phyloP scores from a whole-genome alignment of 768 basidiomycete species.

The Lactarius hatsudake region DNA sequence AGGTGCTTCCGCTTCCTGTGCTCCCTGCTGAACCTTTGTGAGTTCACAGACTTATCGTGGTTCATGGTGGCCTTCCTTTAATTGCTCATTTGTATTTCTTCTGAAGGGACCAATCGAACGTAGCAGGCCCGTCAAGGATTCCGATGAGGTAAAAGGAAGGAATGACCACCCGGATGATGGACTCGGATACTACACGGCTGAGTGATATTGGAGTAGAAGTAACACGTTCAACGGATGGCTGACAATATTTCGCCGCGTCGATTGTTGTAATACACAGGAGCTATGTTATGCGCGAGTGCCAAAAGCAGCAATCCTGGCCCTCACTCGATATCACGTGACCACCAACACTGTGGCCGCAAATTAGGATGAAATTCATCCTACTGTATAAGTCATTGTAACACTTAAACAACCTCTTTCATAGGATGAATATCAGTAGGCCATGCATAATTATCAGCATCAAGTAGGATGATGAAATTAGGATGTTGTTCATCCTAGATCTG shows the following conservation, averaged over 20 bases:
- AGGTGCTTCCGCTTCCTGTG: constrained; percentile 5
- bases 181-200: neutral
- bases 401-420: too few relatives aligned
- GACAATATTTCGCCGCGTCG: neutral
- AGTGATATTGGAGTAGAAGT: neutral
- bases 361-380: too few relatives aligned
- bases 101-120: constrained; percentile 13
- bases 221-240: neutral
- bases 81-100: neutral
- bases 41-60: neutral
- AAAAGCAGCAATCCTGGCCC: too few relatives aligned
- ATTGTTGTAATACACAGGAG: neutral
- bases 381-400: too few relatives aligned
- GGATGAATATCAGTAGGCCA: too few relatives aligned
- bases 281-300: too few relatives aligned
- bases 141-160: constrained; percentile 10
- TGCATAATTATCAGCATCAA: too few relatives aligned
- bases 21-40: constrained; percentile 7
- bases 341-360: too few relatives aligned
- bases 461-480: too few relatives aligned
- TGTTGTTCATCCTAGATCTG: too few relatives aligned
- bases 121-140: constrained; percentile 19
- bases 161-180: neutral
- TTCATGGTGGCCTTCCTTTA: too few relatives aligned
- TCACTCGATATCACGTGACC: too few relatives aligned